A percentile compares a stretch with the other conserved stretches of the same genome.
These are phyloP conservation scores for Coleophoma crateriformis DNA, from an alignment of 2,329 filamentous ascomycete genomes.

Conservation along the genomic window DNA sequence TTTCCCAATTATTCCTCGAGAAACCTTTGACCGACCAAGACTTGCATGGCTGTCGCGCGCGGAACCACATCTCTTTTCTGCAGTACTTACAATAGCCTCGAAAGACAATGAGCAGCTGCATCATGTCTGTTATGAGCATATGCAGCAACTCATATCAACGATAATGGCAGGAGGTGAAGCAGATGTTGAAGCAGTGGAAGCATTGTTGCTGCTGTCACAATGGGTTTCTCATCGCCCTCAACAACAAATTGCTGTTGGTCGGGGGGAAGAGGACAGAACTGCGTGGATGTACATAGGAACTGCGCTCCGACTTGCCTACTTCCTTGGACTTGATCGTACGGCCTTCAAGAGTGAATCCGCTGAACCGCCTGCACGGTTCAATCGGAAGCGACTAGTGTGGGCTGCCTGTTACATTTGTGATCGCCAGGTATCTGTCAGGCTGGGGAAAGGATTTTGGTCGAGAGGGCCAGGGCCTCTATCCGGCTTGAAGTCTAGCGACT, in stretches of 20 bases:
- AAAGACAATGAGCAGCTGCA: conserved; percentile 64
- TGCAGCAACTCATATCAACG: conserved; percentile 62
- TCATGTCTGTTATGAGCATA: conserved; percentile 61
- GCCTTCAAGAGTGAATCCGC: conserved; percentile 57
- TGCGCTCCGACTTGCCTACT: conserved; percentile 64
- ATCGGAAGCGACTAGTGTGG: conserved; percentile 63
- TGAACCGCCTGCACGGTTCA: conserved; percentile 52
- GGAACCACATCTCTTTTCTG: conserved; percentile 64
- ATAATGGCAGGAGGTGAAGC: conserved; percentile 62
- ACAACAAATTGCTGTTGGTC: conserved; percentile 42
- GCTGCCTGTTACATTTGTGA: conserved; percentile 58
- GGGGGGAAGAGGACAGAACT: conserved; percentile 68
- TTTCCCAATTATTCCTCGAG: conserved; percentile 60
- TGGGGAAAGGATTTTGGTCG: conserved; percentile 71
- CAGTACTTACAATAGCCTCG: conserved; percentile 64
- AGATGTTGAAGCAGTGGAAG: conserved; percentile 66
- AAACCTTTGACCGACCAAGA: conserved; percentile 44
- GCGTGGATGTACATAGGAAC: conserved; percentile 75
- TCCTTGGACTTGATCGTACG: conserved; percentile 63
- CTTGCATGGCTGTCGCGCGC: conserved; percentile 42
- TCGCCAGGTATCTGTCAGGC: conserved; percentile 62
- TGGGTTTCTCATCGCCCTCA: conserved; percentile 44
- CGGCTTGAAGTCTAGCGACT: conserved; percentile 34
- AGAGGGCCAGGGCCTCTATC: conserved; percentile 63
- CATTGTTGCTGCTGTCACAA: conserved; percentile 63